A percentile compares a stretch with the other conserved stretches of the same genome.
phyloP scores from a whole-genome alignment of 257 asterid species.

The Salvia hispanica region DNA sequence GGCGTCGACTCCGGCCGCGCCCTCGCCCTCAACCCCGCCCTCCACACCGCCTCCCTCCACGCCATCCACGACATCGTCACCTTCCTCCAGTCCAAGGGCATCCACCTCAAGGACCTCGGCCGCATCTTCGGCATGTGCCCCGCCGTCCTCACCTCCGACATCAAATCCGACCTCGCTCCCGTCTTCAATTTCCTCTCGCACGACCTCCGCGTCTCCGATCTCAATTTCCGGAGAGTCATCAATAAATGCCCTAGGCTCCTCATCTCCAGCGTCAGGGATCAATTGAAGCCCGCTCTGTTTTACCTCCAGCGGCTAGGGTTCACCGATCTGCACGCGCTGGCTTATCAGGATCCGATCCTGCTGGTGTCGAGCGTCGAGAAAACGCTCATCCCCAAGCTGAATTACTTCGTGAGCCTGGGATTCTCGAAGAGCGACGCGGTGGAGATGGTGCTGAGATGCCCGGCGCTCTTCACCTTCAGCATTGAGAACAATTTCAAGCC shows the following conservation, averaged over 20 bases:
- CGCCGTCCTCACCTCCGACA: slow-evolving; percentile 63
- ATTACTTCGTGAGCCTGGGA: slow-evolving; percentile 58
- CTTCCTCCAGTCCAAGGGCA: slow-evolving; percentile 85
- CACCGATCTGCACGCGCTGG: slow-evolving; percentile 52
- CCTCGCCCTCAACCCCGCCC: slow-evolving; percentile 68
- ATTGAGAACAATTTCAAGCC: slow-evolving; percentile 84
- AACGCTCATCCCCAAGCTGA: slow-evolving; percentile 78
- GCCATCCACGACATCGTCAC: slow-evolving; percentile 65
- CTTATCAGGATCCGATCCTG: slow-evolving; percentile 69
- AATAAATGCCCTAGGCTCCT: slow-evolving; percentile 80
- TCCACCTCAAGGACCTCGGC: slow-evolving; percentile 79
- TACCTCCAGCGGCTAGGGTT: slow-evolving; percentile 76
- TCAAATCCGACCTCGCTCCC: slow-evolving; percentile 56
- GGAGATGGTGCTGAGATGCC: slow-evolving; percentile 78
- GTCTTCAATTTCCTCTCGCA: slow-evolving; percentile 68
- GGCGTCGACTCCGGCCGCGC: slow-evolving; percentile 92
- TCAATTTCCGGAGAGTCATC: slow-evolving; percentile 56
- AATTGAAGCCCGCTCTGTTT: slow-evolving; percentile 79
- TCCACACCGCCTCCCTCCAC: slow-evolving; percentile 59
- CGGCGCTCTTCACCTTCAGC: slow-evolving; percentile 76
- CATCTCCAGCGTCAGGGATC: slow-evolving; percentile 64
- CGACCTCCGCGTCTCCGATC: slow-evolving; percentile 66
- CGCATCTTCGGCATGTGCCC: slow-evolving; percentile 92
- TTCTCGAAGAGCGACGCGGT: slow-evolving; percentile 55
- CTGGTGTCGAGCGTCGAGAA: slow-evolving; percentile 81